Base-by-base conservation (phyloP, 169 alveolate species). In the Neospora caninum region DNA sequence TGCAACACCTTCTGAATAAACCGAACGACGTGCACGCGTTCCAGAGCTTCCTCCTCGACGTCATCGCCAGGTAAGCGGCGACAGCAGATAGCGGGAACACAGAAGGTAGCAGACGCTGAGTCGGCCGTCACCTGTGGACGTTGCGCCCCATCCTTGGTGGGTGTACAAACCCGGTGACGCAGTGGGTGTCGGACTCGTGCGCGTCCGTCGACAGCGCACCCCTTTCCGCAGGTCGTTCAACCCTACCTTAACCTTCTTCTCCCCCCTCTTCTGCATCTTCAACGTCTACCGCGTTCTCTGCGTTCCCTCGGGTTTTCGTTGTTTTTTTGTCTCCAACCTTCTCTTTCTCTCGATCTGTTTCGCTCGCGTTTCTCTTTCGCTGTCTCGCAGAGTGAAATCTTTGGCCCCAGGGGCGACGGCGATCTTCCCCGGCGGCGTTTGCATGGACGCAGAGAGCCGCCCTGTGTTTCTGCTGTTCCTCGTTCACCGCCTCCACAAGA, bases 401-500 rank as follows among this genome's bases (percentile, higher is more conserved):
- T 54, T 93, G 22, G 58, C 92, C 36, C 92, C 93, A 9, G 95
- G 95, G 9, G 88, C 64, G 29, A 53, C 93, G 18, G 95, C 95
- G 64, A 64, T 93, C 69, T 29, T 93, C 82, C 95, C 95, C 2
- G 93, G 93, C n/a, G 95, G 93, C 29, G 93, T 93, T 7, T 54
- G 91, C 0, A 36, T 93, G 69, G 92, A 64, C 53, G 93, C 84
- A 2, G 93, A 93, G 16, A 42, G 42, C 34, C 83, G 87, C 22
- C 95, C 95, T 0, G 83, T 70, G 29, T 91, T 69, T 69, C 80
- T 93, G 31, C 58, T 93, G 29, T 93, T 53, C 67, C 88, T 93
- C 82, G 93, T 93, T 53, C 91, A 93, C 70, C 80, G 94, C 13
- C 42, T 38, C 18, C 18, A 16, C 54, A 25, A 13, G 22, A 43